phyloP scores from a whole-genome alignment of 2,329 filamentous ascomycete species.

The Aureobasidium zeae region DNA sequence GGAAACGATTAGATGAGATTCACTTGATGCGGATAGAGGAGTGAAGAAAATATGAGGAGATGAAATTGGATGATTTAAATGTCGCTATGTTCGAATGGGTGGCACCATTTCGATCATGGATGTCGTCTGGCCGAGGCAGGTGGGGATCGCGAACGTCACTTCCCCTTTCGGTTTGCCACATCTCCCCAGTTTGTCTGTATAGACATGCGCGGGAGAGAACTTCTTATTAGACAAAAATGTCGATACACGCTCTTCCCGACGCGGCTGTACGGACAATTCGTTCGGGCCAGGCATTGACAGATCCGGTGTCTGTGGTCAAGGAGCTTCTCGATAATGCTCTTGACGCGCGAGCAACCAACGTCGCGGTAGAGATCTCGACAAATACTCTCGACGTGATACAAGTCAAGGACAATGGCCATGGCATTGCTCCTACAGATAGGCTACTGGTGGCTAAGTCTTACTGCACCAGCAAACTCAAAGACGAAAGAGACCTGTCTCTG shows the following conservation, averaged over 20 bases:
- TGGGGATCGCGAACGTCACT: too few relatives aligned
- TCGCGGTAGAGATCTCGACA: slow-evolving; percentile 55
- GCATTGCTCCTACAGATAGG: slow-evolving; percentile 56
- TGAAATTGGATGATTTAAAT: too few relatives aligned
- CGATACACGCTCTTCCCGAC: slow-evolving; percentile 36
- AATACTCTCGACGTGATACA: slow-evolving; percentile 62
- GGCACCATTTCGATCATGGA: too few relatives aligned
- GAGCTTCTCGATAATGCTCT: slow-evolving; percentile 71
- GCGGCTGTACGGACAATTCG: slow-evolving; percentile 47
- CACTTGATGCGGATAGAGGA: too few relatives aligned
- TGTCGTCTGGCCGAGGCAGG: too few relatives aligned
- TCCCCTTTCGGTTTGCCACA: too few relatives aligned
- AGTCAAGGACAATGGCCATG: slow-evolving; percentile 64
- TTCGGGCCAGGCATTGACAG: slow-evolving; percentile 51
- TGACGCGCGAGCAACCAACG: slow-evolving; percentile 57
- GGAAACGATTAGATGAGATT: too few relatives aligned
- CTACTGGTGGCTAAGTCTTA: slow-evolving; percentile 53
- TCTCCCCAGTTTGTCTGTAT: too few relatives aligned
- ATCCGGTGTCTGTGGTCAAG: slow-evolving; percentile 56
- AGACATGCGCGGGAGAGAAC: too few relatives aligned
- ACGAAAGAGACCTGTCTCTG: slow-evolving; percentile 51
- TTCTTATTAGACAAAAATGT: slow-evolving; percentile 23
- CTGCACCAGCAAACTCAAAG: slow-evolving; percentile 63
- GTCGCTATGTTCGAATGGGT: too few relatives aligned
- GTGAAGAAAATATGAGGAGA: too few relatives aligned